Conservation (phyloP, 805 yeast genomes). For the Yamadazyma akitaensis region DNA sequence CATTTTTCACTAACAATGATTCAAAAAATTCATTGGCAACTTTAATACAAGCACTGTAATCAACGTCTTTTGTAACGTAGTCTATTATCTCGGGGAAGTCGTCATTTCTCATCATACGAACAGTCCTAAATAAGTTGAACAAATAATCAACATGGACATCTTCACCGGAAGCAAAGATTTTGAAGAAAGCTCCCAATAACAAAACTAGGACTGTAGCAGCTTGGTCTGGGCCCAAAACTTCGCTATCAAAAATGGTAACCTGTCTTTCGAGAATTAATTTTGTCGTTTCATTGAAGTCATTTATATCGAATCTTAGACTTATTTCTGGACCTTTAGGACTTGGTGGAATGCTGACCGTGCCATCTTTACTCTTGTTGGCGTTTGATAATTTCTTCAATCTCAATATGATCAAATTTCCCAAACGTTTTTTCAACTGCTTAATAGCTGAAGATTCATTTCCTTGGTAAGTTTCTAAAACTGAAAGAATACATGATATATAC, state of each 20-base stretch:
- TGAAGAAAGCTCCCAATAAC: slow-evolving; percentile 28
- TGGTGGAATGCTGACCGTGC: not conserved
- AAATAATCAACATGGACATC: slow-evolving; percentile 21
- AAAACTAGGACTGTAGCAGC: slow-evolving; percentile 31
- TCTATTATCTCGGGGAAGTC: slow-evolving; percentile 19
- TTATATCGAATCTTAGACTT: not conserved
- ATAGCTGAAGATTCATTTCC: slow-evolving; percentile 8
- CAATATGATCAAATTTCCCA: slow-evolving; percentile 23
- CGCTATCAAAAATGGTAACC: slow-evolving; percentile 26
- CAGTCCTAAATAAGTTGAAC: slow-evolving; percentile 35
- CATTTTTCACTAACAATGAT: slow-evolving; percentile 30
- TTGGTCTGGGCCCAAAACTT: slow-evolving; percentile 29
- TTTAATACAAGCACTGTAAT: slow-evolving; percentile 16
- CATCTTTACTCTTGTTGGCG: not conserved
- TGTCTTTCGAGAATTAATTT: slow-evolving; percentile 34
- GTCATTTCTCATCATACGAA: slow-evolving; percentile 28
- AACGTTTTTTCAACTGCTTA: slow-evolving; percentile 18
- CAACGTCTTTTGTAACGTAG: slow-evolving; percentile 15
- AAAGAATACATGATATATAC: slow-evolving; percentile 27
- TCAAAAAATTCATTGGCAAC: slow-evolving; percentile 30
- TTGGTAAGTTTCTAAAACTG: slow-evolving; percentile 26
- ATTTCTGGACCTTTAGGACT: not conserved
- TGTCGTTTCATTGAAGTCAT: slow-evolving; percentile 17
- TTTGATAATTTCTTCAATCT: slow-evolving; percentile 18
- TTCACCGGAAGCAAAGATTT: slow-evolving; percentile 16